Conservation (phyloP, 2,329 filamentous ascomycete genomes). For the Exophiala aquamarina region DNA sequence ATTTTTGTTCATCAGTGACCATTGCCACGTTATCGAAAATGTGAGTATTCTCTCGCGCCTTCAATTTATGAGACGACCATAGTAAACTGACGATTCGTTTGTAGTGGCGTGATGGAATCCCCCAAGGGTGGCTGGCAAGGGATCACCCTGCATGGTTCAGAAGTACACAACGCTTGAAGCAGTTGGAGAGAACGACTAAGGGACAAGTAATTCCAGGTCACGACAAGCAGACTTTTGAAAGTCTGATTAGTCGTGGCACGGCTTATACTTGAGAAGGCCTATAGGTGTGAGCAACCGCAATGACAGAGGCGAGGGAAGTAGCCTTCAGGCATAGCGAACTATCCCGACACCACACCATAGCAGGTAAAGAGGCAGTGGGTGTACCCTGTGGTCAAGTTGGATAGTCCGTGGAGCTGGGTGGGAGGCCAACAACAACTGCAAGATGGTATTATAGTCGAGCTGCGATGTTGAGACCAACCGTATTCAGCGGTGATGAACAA, state of each 20-base stretch:
- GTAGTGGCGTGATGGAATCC: constrained; percentile 28
- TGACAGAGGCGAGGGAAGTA: too few relatives aligned
- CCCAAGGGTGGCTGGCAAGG: constrained; percentile 28
- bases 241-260: constrained; percentile 18
- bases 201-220: constrained; percentile 26
- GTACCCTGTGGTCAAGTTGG: too few relatives aligned
- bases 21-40: constrained; percentile 29
- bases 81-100: not conserved
- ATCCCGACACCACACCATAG: too few relatives aligned
- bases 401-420: too few relatives aligned
- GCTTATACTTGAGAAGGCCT: constrained; percentile 15
- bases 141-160: constrained; percentile 28
- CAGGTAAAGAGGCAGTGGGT: too few relatives aligned
- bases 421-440: too few relatives aligned
- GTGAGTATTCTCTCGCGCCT: constrained; percentile 15
- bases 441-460: too few relatives aligned
- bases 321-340: too few relatives aligned
- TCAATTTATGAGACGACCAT: not conserved
- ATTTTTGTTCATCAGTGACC: constrained; percentile 27
- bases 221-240: constrained; percentile 26
- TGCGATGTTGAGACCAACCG: too few relatives aligned
- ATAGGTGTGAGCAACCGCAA: too few relatives aligned
- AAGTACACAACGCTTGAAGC: constrained; percentile 26
- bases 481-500: too few relatives aligned
- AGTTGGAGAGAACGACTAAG: constrained; percentile 24